These are phyloP conservation scores for Penicillium sp. DNA, from an alignment of 2,329 filamentous ascomycete species.

Conservation along the genomic window DNA sequence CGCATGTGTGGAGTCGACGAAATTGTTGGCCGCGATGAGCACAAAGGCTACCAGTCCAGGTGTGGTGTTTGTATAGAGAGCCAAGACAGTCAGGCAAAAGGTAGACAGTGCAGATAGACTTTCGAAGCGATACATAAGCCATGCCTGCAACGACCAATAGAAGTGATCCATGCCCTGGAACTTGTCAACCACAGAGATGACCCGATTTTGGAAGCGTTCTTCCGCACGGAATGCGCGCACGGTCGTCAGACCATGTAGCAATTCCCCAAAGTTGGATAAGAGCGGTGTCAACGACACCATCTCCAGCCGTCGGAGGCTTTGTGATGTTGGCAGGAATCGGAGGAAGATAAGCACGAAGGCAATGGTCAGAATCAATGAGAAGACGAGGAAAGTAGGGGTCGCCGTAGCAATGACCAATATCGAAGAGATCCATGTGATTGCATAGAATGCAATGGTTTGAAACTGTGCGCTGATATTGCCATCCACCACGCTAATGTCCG, in stretches of 20 bases:
- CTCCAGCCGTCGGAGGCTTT: constrained; percentile 81
- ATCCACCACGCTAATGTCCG: constrained; percentile 87
- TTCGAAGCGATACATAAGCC: constrained; percentile 83
- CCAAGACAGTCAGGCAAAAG: constrained; percentile 74
- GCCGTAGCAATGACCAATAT: constrained; percentile 79
- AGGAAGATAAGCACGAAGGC: constrained; percentile 77
- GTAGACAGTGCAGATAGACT: constrained; percentile 74
- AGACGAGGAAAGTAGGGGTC: constrained; percentile 76
- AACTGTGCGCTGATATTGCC: constrained; percentile 81
- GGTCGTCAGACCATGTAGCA: constrained; percentile 83
- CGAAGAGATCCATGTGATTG: constrained; percentile 74
- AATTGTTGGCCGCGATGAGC: constrained; percentile 68
- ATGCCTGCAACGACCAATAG: constrained; percentile 87
- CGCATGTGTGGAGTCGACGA: constrained; percentile 72
- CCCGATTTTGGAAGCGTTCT: constrained; percentile 76
- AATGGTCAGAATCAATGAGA: constrained; percentile 70
- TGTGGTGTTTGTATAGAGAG: constrained; percentile 74
- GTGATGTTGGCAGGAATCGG: constrained; percentile 80
- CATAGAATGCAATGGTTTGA: constrained; percentile 71
- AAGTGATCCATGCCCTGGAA: constrained; percentile 97
- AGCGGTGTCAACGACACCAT: constrained; percentile 88
- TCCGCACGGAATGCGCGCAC: constrained; percentile 84
- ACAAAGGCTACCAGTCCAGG: constrained; percentile 85
- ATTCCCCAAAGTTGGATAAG: constrained; percentile 89
- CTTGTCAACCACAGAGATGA: constrained; percentile 80